Evolutionary conservation across 768 basidiomycete species (phyloP), one percentile per base, ranked within the genome.

Genomic region (Gyrodon lividus): DNA sequence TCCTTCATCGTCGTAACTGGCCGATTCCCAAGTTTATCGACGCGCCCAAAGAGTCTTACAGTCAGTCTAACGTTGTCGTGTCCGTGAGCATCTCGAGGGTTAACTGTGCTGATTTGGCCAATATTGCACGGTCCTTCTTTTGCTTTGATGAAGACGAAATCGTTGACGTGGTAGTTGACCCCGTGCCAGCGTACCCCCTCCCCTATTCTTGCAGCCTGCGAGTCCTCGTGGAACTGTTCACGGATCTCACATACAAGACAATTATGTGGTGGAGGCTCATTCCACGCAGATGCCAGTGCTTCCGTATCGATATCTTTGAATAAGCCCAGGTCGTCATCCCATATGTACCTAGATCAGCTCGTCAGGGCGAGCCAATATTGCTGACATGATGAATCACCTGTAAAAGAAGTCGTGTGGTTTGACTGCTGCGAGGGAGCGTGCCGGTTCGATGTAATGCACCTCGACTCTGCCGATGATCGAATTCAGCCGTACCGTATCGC

Each of bases 91-190:
- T 58, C 61, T 55, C 34, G 52, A 38, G 57, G 67, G 45, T 47
- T 57, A 48, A 82, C 60, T 6, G 59, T 50, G 1, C 59, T 58
- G 52, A 89, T 72, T 33, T 81, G 78, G 1, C 79, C 88, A 42
- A 89, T 77, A 23, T 76, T 59, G 4, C 79, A 83, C 1, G 81
- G 78, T 0, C 83, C 83, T 1, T 71, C 54, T 0, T 72, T 64
- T 0, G 76, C 58, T 38, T 64, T 72, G 60, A 83, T 77, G 5
- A 83, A 69, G 5, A 81, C 79, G 54, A 79, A 87, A 33, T 91
- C 89, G 38, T 81, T 67, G 0, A 71, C 43, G 48, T 92, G 89
- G 54, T 83, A 90, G 0, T 66, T 67, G 2, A 70, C 57, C 0
- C 79, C 80, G 9, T 65, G 67, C 59, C 72, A 81, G 0, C 71